Base-by-base conservation (phyloP, 805 yeast genomes). In the Phaffomyces antillensis region DNA sequence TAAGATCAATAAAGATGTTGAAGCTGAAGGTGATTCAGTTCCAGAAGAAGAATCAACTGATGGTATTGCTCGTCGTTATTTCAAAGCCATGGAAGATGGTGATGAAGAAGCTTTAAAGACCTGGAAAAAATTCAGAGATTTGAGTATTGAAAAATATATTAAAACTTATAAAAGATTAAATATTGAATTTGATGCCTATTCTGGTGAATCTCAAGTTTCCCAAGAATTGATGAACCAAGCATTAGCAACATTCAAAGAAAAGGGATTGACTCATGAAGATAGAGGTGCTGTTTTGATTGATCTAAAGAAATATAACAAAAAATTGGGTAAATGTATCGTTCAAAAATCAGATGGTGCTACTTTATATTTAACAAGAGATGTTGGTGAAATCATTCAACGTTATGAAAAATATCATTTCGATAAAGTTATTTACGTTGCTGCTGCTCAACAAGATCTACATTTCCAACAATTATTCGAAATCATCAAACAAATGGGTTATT, bases 281-380 rank as follows among this genome's bases (percentile, higher is more conserved):
- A 79, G 81, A 60, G 99, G 99, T 53, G 98, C 99, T 36, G 69
- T 79, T 56, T 74, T 91, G 49, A 84, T 93, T 53, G 96, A 93
- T 63, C 75, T 93, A 64, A 79, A 86, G 52, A 77, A 77, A 57
- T 82, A 81, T 70, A 85, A 84, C 73, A 90, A 91, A 74, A 90
- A 90, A 64, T 74, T 93, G 49, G 98, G 97, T 53, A 91, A 90
- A 69, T 86, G 87, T 45, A 76, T 93, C 52, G 91, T 93, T 41
- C 88, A 88, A 64, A 95, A 93, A 68, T 81, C 88, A 23, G 99
- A 93, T 63, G 98, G 98, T 63, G 86, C 99, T 23, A 86, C 96
- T 16, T 71, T 93, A 50, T 93, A 93, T 65, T 67, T 93, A 59
- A 90, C 98, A 51, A 82, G 99, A 72, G 99, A 93, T 66, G 84